Conservation (phyloP, 169 alveolate species). For the Cryptosporidium ryanae region DNA sequence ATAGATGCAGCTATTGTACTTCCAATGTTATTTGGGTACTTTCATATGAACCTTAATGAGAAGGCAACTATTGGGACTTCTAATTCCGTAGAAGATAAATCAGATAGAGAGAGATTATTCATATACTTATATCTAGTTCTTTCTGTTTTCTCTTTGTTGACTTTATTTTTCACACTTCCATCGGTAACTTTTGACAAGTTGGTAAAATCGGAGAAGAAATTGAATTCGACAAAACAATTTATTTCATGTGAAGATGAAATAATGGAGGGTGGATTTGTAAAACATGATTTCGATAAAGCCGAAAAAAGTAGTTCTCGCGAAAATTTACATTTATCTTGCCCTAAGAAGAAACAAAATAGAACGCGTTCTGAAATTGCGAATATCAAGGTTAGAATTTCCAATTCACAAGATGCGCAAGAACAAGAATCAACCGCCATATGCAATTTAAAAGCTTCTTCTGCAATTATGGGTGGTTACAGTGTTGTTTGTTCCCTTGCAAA, state of each 20-base stretch:
- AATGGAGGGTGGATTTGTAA: neutral
- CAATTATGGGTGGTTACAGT: slow-evolving; percentile 74
- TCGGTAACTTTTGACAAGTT: slow-evolving; percentile 58
- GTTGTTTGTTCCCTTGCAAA: slow-evolving; percentile 69
- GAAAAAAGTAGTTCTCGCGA: slow-evolving; percentile 1
- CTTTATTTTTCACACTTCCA: slow-evolving; percentile 46
- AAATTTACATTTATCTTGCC: slow-evolving; percentile 15
- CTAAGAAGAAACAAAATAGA: slow-evolving; percentile 10
- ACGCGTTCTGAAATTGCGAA: slow-evolving; percentile 63
- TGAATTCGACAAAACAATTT: slow-evolving; percentile 19
- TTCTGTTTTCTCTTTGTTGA: slow-evolving; percentile 21
- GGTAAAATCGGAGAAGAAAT: slow-evolving; percentile 1
- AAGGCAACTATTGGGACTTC: neutral
- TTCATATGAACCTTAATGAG: slow-evolving; percentile 22
- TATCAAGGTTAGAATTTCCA: slow-evolving; percentile 9
- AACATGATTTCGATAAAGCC: neutral
- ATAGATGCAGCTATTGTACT: slow-evolving; percentile 66
- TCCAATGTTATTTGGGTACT: slow-evolving; percentile 24
- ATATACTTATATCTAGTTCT: slow-evolving; percentile 44
- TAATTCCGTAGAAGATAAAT: neutral
- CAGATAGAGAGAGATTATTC: slow-evolving; percentile 19
- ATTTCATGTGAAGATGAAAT: slow-evolving; percentile 38
- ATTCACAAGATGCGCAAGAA: neutral
- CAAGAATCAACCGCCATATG: slow-evolving; percentile 35
- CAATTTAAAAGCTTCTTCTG: slow-evolving; percentile 50